These are phyloP conservation scores for Penicillium psychrosexuale DNA, from an alignment of 2,329 filamentous ascomycete genomes.

Conservation along the genomic window DNA sequence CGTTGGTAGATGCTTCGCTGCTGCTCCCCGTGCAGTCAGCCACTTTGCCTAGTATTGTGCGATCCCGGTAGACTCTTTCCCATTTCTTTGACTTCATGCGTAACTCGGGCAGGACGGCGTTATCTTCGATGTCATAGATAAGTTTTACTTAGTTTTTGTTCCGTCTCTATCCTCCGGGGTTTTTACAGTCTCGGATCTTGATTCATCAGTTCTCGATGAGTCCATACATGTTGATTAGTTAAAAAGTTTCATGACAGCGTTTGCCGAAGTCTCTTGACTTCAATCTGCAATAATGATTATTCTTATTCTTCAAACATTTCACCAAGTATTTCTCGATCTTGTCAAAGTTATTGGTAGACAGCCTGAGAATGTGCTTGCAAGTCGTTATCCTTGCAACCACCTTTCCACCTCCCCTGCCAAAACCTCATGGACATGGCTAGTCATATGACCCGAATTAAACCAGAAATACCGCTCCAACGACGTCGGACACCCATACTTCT, in stretches of 20 bases:
- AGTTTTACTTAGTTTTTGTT: slow-evolving; percentile 25
- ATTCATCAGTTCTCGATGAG: slow-evolving; percentile 3
- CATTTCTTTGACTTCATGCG: slow-evolving; percentile 26
- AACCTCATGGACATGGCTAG: slow-evolving; percentile 41
- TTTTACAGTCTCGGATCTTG: slow-evolving; percentile 3
- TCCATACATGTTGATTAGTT: slow-evolving; percentile 21
- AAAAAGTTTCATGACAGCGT: slow-evolving; percentile 18
- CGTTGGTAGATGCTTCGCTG: slow-evolving; percentile 51
- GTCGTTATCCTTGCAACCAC: slow-evolving; percentile 11
- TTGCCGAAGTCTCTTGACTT: background rate
- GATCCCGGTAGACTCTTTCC: slow-evolving; percentile 31
- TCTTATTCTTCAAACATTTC: background rate
- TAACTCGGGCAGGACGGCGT: slow-evolving; percentile 41
- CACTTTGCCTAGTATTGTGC: slow-evolving; percentile 27
- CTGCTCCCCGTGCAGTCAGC: slow-evolving; percentile 17
- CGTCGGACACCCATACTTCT: slow-evolving; percentile 45
- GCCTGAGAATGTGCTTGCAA: background rate
- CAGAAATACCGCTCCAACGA: slow-evolving; percentile 48
- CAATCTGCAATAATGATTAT: slow-evolving; percentile 4
- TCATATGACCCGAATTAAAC: slow-evolving; percentile 50
- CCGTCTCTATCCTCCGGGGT: background rate
- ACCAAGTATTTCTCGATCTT: background rate
- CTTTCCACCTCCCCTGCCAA: slow-evolving; percentile 30
- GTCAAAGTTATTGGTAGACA: background rate
- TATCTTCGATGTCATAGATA: slow-evolving; percentile 39